Conservation (phyloP, 495 filamentous ascomycete species). For the Talaromyces proteolyticus region DNA sequence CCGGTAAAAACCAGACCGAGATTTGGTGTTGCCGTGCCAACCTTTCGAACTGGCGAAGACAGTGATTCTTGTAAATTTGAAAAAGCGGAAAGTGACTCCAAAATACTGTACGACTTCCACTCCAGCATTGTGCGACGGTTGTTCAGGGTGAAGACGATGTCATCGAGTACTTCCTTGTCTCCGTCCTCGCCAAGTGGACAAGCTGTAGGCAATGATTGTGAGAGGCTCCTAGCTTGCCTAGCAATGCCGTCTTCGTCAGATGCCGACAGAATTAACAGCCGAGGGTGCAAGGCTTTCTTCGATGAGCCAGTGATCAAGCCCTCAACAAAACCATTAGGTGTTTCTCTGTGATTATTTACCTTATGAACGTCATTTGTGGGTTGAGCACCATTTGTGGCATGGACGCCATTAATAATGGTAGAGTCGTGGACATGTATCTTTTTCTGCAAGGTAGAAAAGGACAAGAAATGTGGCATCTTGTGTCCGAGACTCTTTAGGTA, state of each 20-base stretch:
- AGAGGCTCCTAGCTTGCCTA: background rate
- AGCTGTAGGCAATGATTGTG: background rate
- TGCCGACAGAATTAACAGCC: background rate
- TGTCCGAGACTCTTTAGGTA: slow-evolving; percentile 8
- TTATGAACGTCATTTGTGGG: too few species aligned
- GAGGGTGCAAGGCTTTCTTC: background rate
- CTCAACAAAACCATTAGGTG: too few species aligned
- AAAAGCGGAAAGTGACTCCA: background rate
- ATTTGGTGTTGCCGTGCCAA: background rate
- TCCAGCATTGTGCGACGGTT: too few species aligned
- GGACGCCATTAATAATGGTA: too few species aligned
- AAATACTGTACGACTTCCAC: too few species aligned
- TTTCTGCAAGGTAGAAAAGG: background rate
- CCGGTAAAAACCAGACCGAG: slow-evolving; percentile 26
- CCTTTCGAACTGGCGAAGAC: too few species aligned
- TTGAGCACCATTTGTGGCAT: too few species aligned
- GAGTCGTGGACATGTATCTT: background rate
- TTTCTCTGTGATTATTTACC: too few species aligned
- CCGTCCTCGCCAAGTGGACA: background rate
- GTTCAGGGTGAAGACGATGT: too few species aligned
- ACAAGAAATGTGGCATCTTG: background rate
- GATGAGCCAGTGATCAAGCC: too few species aligned
- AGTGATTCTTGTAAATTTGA: slow-evolving; percentile 8
- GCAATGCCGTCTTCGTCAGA: background rate
- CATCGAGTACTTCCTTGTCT: too few species aligned